Evolutionary conservation across 2,329 filamentous ascomycete species (phyloP).

Genomic region (Didymella lethalis): DNA sequence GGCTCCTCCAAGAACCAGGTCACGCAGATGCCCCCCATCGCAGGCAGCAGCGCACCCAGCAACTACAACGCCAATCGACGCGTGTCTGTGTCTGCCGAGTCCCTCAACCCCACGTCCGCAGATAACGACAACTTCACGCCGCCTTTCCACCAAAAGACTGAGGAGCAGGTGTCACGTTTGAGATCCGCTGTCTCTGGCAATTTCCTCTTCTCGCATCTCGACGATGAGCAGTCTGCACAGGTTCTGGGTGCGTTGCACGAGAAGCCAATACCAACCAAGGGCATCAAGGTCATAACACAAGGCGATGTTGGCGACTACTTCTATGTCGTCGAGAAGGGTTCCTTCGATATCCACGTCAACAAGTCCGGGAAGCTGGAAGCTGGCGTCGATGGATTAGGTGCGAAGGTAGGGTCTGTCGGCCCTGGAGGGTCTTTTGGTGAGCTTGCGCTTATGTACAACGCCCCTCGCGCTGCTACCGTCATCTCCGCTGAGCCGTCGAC

Average conservation of each 20-base stretch:
- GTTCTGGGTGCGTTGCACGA: constrained; percentile 91
- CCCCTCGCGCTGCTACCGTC: constrained; percentile 92
- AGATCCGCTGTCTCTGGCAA: constrained; percentile 84
- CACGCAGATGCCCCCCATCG: constrained; percentile 54
- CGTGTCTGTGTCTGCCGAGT: constrained; percentile 96
- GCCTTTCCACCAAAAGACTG: constrained; percentile 81
- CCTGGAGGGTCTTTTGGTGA: constrained; percentile 95
- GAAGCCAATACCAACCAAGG: constrained; percentile 93
- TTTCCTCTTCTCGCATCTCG: constrained; percentile 92
- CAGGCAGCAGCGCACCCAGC: constrained; percentile 73
- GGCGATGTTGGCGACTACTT: constrained; percentile 97
- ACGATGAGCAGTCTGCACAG: constrained; percentile 88
- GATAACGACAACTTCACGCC: constrained; percentile 89
- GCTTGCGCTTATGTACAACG: constrained; percentile 97
- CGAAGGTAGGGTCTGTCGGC: constrained; percentile 80
- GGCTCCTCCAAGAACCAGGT: constrained; percentile 47
- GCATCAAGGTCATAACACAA: constrained; percentile 89
- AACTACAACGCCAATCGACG: constrained; percentile 95
- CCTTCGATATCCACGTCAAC: constrained; percentile 92
- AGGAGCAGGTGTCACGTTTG: constrained; percentile 81
- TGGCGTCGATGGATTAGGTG: constrained; percentile 81
- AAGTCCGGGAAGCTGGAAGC: constrained; percentile 76
- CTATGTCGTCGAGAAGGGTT: constrained; percentile 92
- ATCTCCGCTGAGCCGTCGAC: constrained; percentile 83
- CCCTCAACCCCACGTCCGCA: constrained; percentile 85